Evolutionary conservation across 768 basidiomycete genomes (phyloP), one percentile per base, ranked within the genome.

Genomic region (Tubosaeta sp.): DNA sequence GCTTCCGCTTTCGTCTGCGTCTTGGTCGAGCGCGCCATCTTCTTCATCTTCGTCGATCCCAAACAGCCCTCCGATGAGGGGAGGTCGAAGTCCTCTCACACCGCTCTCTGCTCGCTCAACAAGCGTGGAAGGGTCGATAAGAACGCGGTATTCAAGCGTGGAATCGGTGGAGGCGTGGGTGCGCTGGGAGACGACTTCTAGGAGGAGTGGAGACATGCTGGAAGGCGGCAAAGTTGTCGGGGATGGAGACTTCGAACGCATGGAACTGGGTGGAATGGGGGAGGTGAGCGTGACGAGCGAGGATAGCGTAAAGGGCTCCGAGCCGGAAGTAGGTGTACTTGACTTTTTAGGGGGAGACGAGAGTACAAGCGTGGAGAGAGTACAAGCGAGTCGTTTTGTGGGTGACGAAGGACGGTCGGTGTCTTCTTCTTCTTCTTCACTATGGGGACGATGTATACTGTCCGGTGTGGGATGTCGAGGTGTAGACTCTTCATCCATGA

Each of bases 61-160:
- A 21, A 61, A 67, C 11, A 67, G 8, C 1, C 66, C 79, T 57
- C 52, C 71, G 31, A 67, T 59, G 13, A 73, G 70, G 14, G 73
- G 69, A 31, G 73, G 73, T 3, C 90, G 77, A 18, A 76, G 69
- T 8, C 87, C 88, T 48, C 76, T 73, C 46, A 94, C 76, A 0
- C 87, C 88, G 0, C 75, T 76, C 56, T 83, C 83, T 12, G 84
- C 78, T 0, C 89, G 71, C 4, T 69, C 72, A 5, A 89, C 86
- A 19, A 93, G 77, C 41, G 78, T 75, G 6, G 74, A 73, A 0
- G 88, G 91, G 7, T 80, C 77, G 46, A 92, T 74, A 59, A 91
- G 86, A 12, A 94, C 70, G 1, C 92, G 86, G 58, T 91, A 93
- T 66, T 95, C 92, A 36, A 83, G 72, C 1, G 83, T 70, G 8